phyloP scores from a whole-genome alignment of 2,329 filamentous ascomycete species.

The Botryosphaeria dothidea region DNA sequence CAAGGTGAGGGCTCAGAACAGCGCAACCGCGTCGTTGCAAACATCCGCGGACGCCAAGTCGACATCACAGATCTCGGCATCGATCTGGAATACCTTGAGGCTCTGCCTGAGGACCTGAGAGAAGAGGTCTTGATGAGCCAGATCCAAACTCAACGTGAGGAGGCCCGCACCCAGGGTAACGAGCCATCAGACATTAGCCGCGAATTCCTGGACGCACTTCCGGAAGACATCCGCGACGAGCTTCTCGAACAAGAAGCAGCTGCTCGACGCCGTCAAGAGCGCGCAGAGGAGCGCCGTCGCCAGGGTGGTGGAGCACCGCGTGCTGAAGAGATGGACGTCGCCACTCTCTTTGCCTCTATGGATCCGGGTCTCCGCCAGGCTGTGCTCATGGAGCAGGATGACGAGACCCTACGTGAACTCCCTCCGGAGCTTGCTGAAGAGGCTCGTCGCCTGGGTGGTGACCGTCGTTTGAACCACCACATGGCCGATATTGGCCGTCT shows the following conservation, averaged over 20 bases:
- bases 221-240: slow-evolving; percentile 85
- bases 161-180: slow-evolving; percentile 64
- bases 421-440: slow-evolving; percentile 85
- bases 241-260: slow-evolving; percentile 87
- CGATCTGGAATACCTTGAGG: slow-evolving; percentile 89
- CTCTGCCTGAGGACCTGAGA: slow-evolving; percentile 93
- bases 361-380: slow-evolving; percentile 81
- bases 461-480: slow-evolving; percentile 53
- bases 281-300: slow-evolving; percentile 75
- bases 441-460: slow-evolving; percentile 69
- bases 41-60: slow-evolving; percentile 80
- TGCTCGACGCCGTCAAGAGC: slow-evolving; percentile 84
- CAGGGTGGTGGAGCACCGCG: slow-evolving; percentile 49
- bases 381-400: slow-evolving; percentile 87
- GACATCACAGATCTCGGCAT: slow-evolving; percentile 96
- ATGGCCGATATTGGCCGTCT: slow-evolving; percentile 38
- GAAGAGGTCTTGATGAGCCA: slow-evolving; percentile 96
- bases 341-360: slow-evolving; percentile 88
- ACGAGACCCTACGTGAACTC: slow-evolving; percentile 79
- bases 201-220: slow-evolving; percentile 91
- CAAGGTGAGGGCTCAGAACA: slow-evolving; percentile 43
- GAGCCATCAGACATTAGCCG: slow-evolving; percentile 83
- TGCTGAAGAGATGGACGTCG: slow-evolving; percentile 84
- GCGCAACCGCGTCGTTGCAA: slow-evolving; percentile 70
- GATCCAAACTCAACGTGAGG: slow-evolving; percentile 76